phyloP scores from a whole-genome alignment of 2,329 filamentous ascomycete species.

The Chalaropsis ovoidea region DNA sequence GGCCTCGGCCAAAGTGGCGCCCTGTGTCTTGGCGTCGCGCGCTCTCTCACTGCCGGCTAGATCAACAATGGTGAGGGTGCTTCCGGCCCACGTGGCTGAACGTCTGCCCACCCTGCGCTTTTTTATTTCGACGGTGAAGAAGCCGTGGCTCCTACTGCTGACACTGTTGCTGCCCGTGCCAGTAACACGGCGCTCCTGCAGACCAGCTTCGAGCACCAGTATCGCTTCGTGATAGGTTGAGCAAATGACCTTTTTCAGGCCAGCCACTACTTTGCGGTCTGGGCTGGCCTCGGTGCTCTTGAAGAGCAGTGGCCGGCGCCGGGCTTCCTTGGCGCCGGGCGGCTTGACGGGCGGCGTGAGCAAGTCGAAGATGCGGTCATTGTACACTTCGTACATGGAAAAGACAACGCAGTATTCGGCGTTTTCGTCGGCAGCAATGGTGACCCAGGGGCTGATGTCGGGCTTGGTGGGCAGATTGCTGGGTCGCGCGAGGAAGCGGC shows the following conservation, averaged over 20 bases:
- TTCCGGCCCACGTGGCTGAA: conserved; percentile 57
- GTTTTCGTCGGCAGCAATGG: conserved; percentile 48
- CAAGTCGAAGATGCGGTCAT: conserved; percentile 93
- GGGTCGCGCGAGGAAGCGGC: conserved; percentile 55
- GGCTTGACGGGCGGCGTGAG: conserved; percentile 49
- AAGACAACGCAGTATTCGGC: conserved; percentile 80
- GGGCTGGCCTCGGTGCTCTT: conserved; percentile 81
- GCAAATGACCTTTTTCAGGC: conserved; percentile 82
- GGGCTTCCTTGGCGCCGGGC: conserved; percentile 27
- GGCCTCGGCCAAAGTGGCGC: conserved; percentile 83
- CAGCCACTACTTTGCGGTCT: conserved; percentile 89
- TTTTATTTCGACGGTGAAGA: conserved; percentile 92
- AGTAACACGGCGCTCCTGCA: conserved; percentile 76
- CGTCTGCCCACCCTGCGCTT: conserved; percentile 46
- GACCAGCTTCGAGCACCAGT: conserved; percentile 77
- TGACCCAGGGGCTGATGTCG: conserved; percentile 61
- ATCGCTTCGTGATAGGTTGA: conserved; percentile 71
- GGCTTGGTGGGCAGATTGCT: conserved; percentile 64
- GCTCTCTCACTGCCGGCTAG: conserved; percentile 89
- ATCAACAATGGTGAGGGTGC: conserved; percentile 78
- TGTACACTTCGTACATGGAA: conserved; percentile 99
- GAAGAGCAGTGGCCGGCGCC: conserved; percentile 76
- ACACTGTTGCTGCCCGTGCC: conserved; percentile 90
- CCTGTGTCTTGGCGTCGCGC: conserved; percentile 85
- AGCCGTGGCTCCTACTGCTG: conserved; percentile 86